Evolutionary conservation across 1,139 yeast species (phyloP).

Genomic region (Pneumocystis murina): DNA sequence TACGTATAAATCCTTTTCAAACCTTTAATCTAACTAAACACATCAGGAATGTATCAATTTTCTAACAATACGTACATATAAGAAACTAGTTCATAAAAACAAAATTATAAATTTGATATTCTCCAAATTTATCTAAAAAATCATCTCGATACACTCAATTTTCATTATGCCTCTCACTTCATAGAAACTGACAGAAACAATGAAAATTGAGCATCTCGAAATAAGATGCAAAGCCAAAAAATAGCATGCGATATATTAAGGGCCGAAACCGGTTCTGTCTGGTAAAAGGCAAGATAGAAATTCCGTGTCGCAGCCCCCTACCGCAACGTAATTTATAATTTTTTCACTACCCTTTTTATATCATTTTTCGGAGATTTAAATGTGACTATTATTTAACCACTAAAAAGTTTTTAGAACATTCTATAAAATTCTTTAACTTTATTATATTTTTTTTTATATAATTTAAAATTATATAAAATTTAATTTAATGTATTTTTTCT

Average conservation of each 20-base stretch:
- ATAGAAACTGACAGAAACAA: background rate
- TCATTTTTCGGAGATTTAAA: background rate
- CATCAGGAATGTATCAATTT: background rate
- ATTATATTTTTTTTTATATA: background rate
- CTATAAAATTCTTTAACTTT: background rate
- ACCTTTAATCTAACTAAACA: background rate
- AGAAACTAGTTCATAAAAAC: background rate
- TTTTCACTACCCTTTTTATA: background rate
- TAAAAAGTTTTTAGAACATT: background rate
- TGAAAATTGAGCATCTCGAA: conserved; percentile 1
- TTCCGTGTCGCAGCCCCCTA: conserved; percentile 1
- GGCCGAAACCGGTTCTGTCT: conserved; percentile 1
- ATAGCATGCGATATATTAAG: background rate
- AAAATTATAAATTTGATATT: background rate
- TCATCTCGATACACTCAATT: background rate
- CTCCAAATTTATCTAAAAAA: background rate
- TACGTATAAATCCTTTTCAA: conserved; percentile 19
- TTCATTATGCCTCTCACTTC: background rate
- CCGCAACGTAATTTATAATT: background rate
- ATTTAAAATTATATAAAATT: background rate
- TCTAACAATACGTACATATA: background rate
- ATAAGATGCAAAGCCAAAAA: background rate
- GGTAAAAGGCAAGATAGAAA: conserved; percentile 1
- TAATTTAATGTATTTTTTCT: background rate
- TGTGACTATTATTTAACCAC: background rate